Conservation (phyloP, 2,329 filamentous ascomycete genomes). For the Cladosporium cucumerinum region DNA sequence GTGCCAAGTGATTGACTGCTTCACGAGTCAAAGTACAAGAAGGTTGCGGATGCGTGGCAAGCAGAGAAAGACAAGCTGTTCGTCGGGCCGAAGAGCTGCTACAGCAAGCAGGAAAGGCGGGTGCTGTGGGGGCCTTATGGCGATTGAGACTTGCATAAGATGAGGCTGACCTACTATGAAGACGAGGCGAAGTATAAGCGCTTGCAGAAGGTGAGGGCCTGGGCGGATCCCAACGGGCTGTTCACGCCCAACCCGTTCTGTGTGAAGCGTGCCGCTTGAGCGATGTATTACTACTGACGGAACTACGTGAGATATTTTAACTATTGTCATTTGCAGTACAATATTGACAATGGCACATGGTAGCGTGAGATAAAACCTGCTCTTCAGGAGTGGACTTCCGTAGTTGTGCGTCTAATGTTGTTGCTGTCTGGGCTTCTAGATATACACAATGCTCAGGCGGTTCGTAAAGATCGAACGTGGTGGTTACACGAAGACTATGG, state of each 20-base stretch:
- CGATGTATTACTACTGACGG: too few relatives aligned
- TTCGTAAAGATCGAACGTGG: too few relatives aligned
- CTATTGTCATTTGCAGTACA: too few relatives aligned
- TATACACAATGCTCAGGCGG: too few relatives aligned
- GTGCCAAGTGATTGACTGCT: conserved; percentile 43
- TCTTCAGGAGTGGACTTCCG: too few relatives aligned
- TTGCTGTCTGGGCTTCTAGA: too few relatives aligned
- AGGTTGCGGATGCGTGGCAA: conserved; percentile 43
- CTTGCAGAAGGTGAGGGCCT: conserved; percentile 30
- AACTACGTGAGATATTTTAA: too few relatives aligned
- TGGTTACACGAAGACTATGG: too few relatives aligned
- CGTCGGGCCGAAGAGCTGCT: conserved; percentile 31
- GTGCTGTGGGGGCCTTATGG: conserved; percentile 43
- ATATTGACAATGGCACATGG: too few relatives aligned
- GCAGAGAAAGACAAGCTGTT: conserved; percentile 38
- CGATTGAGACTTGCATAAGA: conserved; percentile 35
- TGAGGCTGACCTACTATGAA: conserved; percentile 40
- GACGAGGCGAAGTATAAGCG: conserved; percentile 36
- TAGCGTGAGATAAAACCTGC: too few relatives aligned
- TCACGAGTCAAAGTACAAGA: conserved; percentile 38
- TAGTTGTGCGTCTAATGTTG: too few relatives aligned
- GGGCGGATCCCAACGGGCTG: conserved; percentile 37
- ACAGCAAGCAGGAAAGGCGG: conserved; percentile 39
- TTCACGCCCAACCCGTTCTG: conserved; percentile 40
- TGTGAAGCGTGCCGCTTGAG: conserved; percentile 15